Conservation (phyloP, 768 basidiomycete genomes). For the Suillus lakei region DNA sequence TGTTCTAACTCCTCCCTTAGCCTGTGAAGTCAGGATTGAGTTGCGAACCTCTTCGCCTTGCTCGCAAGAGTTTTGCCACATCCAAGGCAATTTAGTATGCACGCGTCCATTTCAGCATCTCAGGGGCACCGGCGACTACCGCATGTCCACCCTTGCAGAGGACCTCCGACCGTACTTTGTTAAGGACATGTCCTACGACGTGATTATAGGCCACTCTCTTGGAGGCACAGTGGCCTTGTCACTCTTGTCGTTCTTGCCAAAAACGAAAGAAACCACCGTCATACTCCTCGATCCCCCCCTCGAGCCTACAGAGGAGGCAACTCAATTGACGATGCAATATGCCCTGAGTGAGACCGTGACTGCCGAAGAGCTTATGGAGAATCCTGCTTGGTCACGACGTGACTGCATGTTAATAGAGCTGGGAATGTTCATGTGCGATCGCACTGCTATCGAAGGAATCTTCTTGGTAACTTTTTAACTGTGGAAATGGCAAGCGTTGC, state of each 20-base stretch:
- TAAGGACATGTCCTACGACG: slow-evolving; percentile 12
- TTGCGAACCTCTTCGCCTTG: neutral
- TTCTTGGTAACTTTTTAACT: neutral
- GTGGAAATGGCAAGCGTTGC: neutral
- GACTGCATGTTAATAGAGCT: slow-evolving; percentile 11
- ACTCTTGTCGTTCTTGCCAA: slow-evolving; percentile 18
- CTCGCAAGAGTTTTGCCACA: neutral
- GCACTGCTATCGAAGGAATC: neutral
- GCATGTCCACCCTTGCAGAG: slow-evolving; percentile 12
- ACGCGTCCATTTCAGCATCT: slow-evolving; percentile 9
- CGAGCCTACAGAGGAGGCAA: neutral
- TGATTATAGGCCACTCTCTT: slow-evolving; percentile 24
- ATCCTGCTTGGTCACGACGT: slow-evolving; percentile 22
- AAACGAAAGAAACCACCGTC: slow-evolving; percentile 8
- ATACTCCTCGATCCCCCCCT: slow-evolving; percentile 19
- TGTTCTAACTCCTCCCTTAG: too few relatives aligned
- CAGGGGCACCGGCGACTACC: slow-evolving; percentile 10
- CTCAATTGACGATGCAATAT: neutral
- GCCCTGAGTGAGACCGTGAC: neutral
- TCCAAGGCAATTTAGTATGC: neutral
- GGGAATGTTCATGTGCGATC: slow-evolving; percentile 13
- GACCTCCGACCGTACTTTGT: slow-evolving; percentile 19
- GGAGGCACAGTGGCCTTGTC: slow-evolving; percentile 16
- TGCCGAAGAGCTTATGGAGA: slow-evolving; percentile 6
- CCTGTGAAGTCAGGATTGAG: too few relatives aligned